A percentile compares a stretch with the other conserved stretches of the same genome.
Evolutionary conservation across 768 basidiomycete genomes (phyloP).

Genomic region (Lactifluus echinatus): DNA sequence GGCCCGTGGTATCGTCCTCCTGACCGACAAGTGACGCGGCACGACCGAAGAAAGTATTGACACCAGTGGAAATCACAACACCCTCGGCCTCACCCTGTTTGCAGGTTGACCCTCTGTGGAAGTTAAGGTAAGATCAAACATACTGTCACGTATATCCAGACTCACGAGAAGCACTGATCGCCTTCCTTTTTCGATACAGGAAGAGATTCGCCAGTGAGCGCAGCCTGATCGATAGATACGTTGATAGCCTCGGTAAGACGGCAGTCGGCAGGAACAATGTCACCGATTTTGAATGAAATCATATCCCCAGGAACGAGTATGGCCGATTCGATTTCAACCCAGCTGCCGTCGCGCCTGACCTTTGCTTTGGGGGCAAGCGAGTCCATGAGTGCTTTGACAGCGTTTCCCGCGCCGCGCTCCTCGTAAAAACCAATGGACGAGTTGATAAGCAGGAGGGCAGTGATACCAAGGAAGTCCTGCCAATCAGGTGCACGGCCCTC

Average conservation of each 20-base stretch:
- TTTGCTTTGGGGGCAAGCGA: slow-evolving; percentile 97
- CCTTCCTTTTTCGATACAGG: slow-evolving; percentile 87
- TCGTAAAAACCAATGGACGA: slow-evolving; percentile 98
- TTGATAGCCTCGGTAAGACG: slow-evolving; percentile 95
- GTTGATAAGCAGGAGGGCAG: slow-evolving; percentile 87
- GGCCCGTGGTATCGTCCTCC: slow-evolving; percentile 96
- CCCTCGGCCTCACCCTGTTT: slow-evolving; percentile 99
- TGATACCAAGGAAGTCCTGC: slow-evolving; percentile 96
- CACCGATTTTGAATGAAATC: slow-evolving; percentile 98
- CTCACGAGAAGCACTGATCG: slow-evolving; percentile 97
- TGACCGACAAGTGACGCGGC: slow-evolving; percentile 95
- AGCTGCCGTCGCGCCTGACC: slow-evolving; percentile 76
- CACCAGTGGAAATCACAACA: slow-evolving; percentile 95
- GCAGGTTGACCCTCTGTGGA: slow-evolving; percentile 82
- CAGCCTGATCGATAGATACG: slow-evolving; percentile 97
- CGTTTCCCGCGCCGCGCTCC: slow-evolving; percentile 94
- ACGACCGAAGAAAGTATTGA: slow-evolving; percentile 98
- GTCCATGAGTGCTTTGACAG: slow-evolving; percentile 99
- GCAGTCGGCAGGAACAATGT: slow-evolving; percentile 96
- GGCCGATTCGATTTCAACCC: slow-evolving; percentile 88
- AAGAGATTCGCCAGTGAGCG: slow-evolving; percentile 94
- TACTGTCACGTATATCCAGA: slow-evolving; percentile 22
- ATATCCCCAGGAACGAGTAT: slow-evolving; percentile 92
- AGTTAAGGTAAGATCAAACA: slow-evolving; percentile 9
- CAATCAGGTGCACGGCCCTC: slow-evolving; percentile 82